Base-by-base conservation (phyloP, 306 rosid species). In the Gastrolobium bilobum region DNA sequence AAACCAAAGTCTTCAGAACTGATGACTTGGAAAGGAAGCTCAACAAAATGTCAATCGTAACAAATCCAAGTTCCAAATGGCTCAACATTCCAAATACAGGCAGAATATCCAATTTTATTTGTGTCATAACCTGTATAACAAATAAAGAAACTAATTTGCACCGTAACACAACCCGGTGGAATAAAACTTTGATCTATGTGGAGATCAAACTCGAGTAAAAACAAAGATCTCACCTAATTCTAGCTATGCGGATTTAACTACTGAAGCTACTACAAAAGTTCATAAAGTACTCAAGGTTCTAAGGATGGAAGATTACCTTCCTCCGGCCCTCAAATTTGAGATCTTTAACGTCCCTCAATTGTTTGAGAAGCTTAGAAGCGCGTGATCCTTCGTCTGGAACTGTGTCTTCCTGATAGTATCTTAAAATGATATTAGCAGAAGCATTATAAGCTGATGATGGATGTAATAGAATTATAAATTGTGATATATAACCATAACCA, bases 21-120 rank as follows among this genome's bases (percentile, higher is more conserved):
- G 73, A 64, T 35, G 73, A 76, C 72, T 50, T 64, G 3, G 15
- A 64, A 50, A 76, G 73, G 3, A 76, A 26, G 54, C 29, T 34
- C 7, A 64, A 47, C 40, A 76, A 26, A 38, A 51, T 5, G 5
- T 64, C 80, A 51, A n/a, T 9, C 20, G 10, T n/a, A 26, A 76
- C 74, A 1, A 26, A 35, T n/a, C 50, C 40, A 10, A 76, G 65
- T 0, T 76, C 62, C 73, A 64, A 47, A 26, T 64, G 10, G 3
- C 14, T 38, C 73, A 63, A 64, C 69, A 31, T 38, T 39, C 34
- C 33, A 38, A 76, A 63, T 29, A 2, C 4, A 13, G 35, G 81
- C 26, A 64, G 20, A 20, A 20, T 20, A 1, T 9, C 26, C 15
- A 13, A 14, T 48, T 5, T 11, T 5, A 30, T 37, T 8, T 20